Percentiles rank a stretch among this genome's conserved stretches.
These are phyloP conservation scores for Hanseniaspora sp. DNA, from an alignment of 1,139 yeast genomes.

Conservation along the genomic window DNA sequence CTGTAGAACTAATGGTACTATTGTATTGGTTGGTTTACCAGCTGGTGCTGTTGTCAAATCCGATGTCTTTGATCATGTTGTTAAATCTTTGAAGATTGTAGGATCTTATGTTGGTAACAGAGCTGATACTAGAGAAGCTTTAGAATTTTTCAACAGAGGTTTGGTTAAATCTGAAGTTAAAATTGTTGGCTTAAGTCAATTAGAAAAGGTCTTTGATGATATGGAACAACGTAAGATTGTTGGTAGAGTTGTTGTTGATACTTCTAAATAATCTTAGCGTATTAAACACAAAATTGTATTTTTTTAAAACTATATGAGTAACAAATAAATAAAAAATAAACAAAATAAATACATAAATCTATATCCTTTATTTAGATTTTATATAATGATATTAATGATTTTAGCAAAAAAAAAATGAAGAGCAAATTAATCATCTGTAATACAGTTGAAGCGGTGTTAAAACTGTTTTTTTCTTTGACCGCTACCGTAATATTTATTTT, in stretches of 20 bases:
- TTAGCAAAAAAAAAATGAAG: too few species aligned
- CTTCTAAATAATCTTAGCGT: conserved; percentile 33
- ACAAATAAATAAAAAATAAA: neutral
- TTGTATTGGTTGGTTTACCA: conserved; percentile 54
- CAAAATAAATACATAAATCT: neutral
- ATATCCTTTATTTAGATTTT: too few species aligned
- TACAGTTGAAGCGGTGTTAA: too few species aligned
- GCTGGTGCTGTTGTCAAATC: conserved; percentile 47
- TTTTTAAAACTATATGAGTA: neutral
- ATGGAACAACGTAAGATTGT: conserved; percentile 52
- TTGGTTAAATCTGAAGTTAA: conserved; percentile 51
- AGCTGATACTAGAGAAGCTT: conserved; percentile 59
- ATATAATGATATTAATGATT: too few species aligned
- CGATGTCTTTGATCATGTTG: conserved; percentile 47
- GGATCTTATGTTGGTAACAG: conserved; percentile 66
- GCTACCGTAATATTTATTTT: too few species aligned
- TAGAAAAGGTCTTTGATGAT: conserved; percentile 43
- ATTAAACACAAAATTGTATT: too few species aligned
- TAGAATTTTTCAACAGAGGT: conserved; percentile 56
- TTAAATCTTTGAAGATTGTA: conserved; percentile 43
- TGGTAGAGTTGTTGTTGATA: conserved; percentile 57
- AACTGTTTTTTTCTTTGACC: too few species aligned
- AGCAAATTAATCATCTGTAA: too few species aligned
- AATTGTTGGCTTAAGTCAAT: conserved; percentile 47
- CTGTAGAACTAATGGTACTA: conserved; percentile 50